phyloP scores from a whole-genome alignment of 768 basidiomycete species.

The Pleurotus sapidus region DNA sequence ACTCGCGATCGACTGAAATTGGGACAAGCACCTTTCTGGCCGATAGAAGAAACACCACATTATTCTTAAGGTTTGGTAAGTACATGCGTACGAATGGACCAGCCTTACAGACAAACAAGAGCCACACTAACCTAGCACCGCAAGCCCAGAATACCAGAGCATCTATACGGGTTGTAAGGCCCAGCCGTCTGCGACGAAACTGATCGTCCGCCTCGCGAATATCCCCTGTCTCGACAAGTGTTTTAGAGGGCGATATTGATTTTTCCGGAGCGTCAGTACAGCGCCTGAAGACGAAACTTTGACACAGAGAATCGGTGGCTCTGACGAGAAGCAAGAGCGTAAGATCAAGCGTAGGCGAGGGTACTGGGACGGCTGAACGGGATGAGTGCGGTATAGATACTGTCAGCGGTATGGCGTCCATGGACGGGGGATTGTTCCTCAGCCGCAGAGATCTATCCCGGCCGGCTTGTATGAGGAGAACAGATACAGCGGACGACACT shows the following conservation, averaged over 20 bases:
- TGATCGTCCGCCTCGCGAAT: slow-evolving; percentile 8
- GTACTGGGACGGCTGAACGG: slow-evolving; percentile 14
- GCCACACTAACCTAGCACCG: slow-evolving; percentile 59
- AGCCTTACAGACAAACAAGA: background rate
- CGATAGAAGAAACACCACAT: slow-evolving; percentile 91
- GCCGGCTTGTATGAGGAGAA: slow-evolving; percentile 55
- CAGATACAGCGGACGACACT: slow-evolving; percentile 53
- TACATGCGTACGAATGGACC: slow-evolving; percentile 7
- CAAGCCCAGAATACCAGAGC: slow-evolving; percentile 75
- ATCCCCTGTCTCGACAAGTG: slow-evolving; percentile 20
- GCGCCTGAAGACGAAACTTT: slow-evolving; percentile 40
- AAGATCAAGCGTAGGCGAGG: slow-evolving; percentile 64
- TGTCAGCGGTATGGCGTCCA: slow-evolving; percentile 8
- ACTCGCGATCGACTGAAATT: too few relatives aligned
- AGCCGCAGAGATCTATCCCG: slow-evolving; percentile 29
- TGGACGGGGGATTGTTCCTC: slow-evolving; percentile 10
- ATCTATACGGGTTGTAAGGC: slow-evolving; percentile 51
- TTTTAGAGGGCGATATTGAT: too few relatives aligned
- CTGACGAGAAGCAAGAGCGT: slow-evolving; percentile 68
- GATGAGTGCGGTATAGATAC: slow-evolving; percentile 4
- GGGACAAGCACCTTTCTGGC: slow-evolving; percentile 51
- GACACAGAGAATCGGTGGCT: slow-evolving; percentile 61
- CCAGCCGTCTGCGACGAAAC: slow-evolving; percentile 18
- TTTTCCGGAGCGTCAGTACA: slow-evolving; percentile 10
- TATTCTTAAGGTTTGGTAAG: slow-evolving; percentile 43